These are phyloP conservation scores for Multifurca ochricompacta DNA, from an alignment of 768 basidiomycete genomes.

Conservation along the genomic window DNA sequence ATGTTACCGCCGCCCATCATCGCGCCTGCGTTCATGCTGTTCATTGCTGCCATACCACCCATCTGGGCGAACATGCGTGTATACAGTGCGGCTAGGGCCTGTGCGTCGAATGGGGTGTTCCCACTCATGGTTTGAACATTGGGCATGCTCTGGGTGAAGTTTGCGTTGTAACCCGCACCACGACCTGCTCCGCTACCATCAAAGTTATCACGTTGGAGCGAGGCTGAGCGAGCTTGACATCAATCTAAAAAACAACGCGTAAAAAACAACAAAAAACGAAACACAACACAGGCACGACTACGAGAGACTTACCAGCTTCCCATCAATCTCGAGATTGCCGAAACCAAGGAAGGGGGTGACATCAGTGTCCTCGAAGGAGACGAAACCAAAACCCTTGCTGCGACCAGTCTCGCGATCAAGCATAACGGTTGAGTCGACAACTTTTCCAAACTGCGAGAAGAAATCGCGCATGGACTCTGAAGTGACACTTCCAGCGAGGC, in stretches of 20 bases:
- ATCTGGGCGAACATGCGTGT: slow-evolving; percentile 83
- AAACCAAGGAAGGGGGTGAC: slow-evolving; percentile 82
- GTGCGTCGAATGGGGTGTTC: slow-evolving; percentile 72
- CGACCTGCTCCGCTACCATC: slow-evolving; percentile 18
- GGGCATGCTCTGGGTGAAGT: slow-evolving; percentile 26
- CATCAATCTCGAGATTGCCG: slow-evolving; percentile 82
- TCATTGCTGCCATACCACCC: slow-evolving; percentile 40
- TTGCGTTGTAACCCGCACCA: slow-evolving; percentile 31
- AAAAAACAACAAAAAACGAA: background rate
- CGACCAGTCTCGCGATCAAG: slow-evolving; percentile 88
- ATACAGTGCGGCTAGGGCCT: slow-evolving; percentile 86
- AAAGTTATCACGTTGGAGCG: slow-evolving; percentile 62
- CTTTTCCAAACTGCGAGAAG: slow-evolving; percentile 87
- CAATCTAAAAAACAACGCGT: slow-evolving; percentile 52
- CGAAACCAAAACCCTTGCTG: slow-evolving; percentile 95
- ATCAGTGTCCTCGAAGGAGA: slow-evolving; percentile 84
- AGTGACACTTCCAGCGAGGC: slow-evolving; percentile 81
- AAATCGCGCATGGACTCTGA: slow-evolving; percentile 88
- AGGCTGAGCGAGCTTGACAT: slow-evolving; percentile 92
- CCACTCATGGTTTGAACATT: slow-evolving; percentile 15
- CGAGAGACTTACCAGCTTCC: slow-evolving; percentile 64
- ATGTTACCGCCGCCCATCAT: slow-evolving; percentile 30
- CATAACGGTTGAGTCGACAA: slow-evolving; percentile 98
- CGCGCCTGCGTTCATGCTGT: slow-evolving; percentile 30
- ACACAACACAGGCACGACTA: background rate